A percentile compares a stretch with the other conserved stretches of the same genome.
These are phyloP conservation scores for Citrus australasica DNA, from an alignment of 345 rosid species.

Conservation along the genomic window DNA sequence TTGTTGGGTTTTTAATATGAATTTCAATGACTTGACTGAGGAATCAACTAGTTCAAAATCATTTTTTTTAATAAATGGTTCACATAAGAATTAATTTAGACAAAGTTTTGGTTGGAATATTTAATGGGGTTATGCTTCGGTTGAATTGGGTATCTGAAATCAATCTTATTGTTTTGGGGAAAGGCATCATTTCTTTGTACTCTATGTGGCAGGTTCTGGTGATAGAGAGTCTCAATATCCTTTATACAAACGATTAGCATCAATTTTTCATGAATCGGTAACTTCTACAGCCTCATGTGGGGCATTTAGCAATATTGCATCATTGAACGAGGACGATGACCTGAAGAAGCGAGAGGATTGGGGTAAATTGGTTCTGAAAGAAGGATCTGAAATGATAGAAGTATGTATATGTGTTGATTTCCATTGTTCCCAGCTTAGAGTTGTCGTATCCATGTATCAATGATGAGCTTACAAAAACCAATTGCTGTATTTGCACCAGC, in stretches of 20 bases:
- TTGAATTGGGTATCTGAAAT: neutral
- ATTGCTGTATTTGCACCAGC: constrained; percentile 28
- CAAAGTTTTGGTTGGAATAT: neutral
- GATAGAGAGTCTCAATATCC: constrained; percentile 27
- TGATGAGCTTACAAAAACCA: neutral
- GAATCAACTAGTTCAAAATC: neutral
- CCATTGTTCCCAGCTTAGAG: neutral
- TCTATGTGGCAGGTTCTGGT: constrained; percentile 12
- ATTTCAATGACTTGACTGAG: neutral
- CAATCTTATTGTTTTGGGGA: neutral
- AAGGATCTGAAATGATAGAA: constrained; percentile 36
- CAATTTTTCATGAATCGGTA: constrained; percentile 37
- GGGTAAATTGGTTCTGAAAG: constrained; percentile 25
- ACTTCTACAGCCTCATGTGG: constrained; percentile 22
- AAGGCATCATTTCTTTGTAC: neutral
- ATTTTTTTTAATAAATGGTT: neutral
- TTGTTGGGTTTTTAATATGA: neutral
- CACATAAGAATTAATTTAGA: neutral
- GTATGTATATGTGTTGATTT: constrained; percentile 14
- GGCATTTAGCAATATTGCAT: neutral
- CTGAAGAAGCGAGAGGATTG: constrained; percentile 25
- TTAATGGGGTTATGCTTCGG: neutral
- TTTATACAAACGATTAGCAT: constrained; percentile 44
- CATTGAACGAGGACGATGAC: constrained; percentile 7
- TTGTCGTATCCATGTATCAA: neutral